Evolutionary conservation across 2,329 filamentous ascomycete species (phyloP).

Genomic region (Claviceps cyperi): DNA sequence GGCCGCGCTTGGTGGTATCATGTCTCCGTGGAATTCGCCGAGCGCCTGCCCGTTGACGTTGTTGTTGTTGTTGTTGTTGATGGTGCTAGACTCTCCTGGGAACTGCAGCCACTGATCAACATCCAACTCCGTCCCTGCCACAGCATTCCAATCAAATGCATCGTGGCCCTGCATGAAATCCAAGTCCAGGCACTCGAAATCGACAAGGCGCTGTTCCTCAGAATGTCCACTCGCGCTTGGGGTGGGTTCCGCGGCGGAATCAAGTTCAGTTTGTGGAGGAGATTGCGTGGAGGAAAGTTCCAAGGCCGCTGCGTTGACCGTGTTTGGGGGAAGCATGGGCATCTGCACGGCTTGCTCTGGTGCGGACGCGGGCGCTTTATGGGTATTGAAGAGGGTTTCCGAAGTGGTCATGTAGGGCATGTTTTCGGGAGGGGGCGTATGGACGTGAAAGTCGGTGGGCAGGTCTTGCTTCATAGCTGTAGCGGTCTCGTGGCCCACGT

Average conservation of each 20-base stretch:
- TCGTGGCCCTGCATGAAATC: conserved; percentile 32
- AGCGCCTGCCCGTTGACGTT: conserved; percentile 24
- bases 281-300: conserved; percentile 23
- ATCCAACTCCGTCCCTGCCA: conserved; percentile 38
- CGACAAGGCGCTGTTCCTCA: conserved; percentile 20
- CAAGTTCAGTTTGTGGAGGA: conserved; percentile 31
- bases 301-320: conserved; percentile 22
- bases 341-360: conserved; percentile 11
- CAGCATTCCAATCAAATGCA: conserved; percentile 39
- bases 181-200: conserved; percentile 26
- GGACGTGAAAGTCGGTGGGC: conserved; percentile 23
- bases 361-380: conserved; percentile 5
- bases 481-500: conserved; percentile 17
- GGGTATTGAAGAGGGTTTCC: conserved; percentile 24
- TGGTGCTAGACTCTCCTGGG: conserved; percentile 31
- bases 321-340: conserved; percentile 24
- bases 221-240: conserved; percentile 31
- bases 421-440: conserved; percentile 41
- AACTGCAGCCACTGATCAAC: conserved; percentile 47
- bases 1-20: not conserved
- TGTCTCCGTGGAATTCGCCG: conserved; percentile 4
- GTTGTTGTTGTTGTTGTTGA: conserved; percentile 15
- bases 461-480: conserved; percentile 21
- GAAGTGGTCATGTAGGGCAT: conserved; percentile 27
- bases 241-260: conserved; percentile 23